Evolutionary conservation across 1,139 yeast species (phyloP).

Genomic region (Groenewaldozyma auringiensis): DNA sequence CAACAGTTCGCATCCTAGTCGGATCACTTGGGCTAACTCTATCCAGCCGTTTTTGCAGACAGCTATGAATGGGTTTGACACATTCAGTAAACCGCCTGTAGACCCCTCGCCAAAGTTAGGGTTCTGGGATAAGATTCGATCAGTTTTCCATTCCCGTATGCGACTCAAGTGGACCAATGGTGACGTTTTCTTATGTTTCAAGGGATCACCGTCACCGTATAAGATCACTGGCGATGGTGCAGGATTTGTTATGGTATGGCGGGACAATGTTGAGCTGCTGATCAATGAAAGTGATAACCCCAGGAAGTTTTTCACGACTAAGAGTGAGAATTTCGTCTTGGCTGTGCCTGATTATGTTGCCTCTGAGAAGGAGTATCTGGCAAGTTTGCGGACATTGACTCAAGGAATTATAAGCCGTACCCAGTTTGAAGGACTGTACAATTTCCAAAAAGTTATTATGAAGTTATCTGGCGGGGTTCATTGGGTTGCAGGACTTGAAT

Average conservation of each 20-base stretch:
- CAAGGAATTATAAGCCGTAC: slow-evolving; percentile 19
- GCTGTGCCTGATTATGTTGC: slow-evolving; percentile 48
- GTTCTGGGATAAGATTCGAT: slow-evolving; percentile 66
- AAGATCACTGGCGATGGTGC: slow-evolving; percentile 57
- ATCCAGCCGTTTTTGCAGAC: slow-evolving; percentile 82
- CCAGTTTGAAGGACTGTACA: slow-evolving; percentile 21
- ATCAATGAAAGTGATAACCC: slow-evolving; percentile 60
- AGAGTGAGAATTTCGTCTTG: slow-evolving; percentile 59
- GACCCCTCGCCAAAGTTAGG: slow-evolving; percentile 85
- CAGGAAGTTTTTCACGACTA: slow-evolving; percentile 52
- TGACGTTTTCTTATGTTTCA: slow-evolving; percentile 45
- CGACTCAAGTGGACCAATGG: slow-evolving; percentile 42
- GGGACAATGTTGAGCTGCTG: slow-evolving; percentile 50
- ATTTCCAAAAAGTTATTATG: slow-evolving; percentile 42
- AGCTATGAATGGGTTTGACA: slow-evolving; percentile 69
- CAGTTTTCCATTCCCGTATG: slow-evolving; percentile 50
- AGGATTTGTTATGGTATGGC: slow-evolving; percentile 79
- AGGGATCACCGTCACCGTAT: slow-evolving; percentile 75
- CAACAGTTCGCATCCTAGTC: slow-evolving; percentile 50
- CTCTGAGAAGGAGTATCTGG: slow-evolving; percentile 29
- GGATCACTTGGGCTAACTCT: slow-evolving; percentile 81
- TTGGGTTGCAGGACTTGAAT: slow-evolving; percentile 45
- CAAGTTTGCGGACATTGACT: slow-evolving; percentile 15
- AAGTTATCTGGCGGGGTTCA: slow-evolving; percentile 44
- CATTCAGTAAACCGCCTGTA: slow-evolving; percentile 70